phyloP scores from a whole-genome alignment of 768 basidiomycete genomes.

The Mycena leptocephala region DNA sequence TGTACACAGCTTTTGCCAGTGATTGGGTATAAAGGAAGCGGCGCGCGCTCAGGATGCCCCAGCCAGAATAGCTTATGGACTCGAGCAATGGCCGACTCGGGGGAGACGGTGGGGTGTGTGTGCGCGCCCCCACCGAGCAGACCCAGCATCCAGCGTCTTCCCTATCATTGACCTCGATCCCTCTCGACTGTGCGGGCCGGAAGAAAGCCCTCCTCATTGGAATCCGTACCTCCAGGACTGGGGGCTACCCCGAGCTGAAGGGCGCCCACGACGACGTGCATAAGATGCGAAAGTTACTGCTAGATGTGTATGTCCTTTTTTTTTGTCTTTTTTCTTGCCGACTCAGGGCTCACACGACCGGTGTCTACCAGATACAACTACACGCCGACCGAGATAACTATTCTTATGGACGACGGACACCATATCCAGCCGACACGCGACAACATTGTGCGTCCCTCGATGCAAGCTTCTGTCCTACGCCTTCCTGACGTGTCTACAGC shows the following conservation, averaged over 20 bases:
- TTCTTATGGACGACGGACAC: constrained; percentile 61
- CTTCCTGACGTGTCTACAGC: constrained; percentile 44
- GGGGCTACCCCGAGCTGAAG: not conserved
- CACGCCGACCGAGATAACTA: constrained; percentile 44
- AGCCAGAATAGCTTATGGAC: too few relatives aligned
- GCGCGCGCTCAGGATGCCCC: too few relatives aligned
- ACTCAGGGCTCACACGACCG: not conserved
- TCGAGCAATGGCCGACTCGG: too few relatives aligned
- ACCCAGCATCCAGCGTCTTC: not conserved
- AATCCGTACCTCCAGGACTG: not conserved
- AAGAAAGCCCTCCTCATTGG: constrained; percentile 24
- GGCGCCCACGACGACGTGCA: constrained; percentile 2
- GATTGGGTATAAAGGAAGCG: too few relatives aligned
- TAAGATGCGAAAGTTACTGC: constrained; percentile 4
- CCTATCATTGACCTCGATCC: not conserved
- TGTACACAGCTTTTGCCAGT: too few relatives aligned
- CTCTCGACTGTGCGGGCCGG: not conserved
- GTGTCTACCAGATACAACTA: constrained; percentile 1
- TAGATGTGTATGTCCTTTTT: not conserved
- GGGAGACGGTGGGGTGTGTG: too few relatives aligned
- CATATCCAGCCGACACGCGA: constrained; percentile 57
- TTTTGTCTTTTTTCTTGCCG: not conserved
- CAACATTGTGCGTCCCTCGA: constrained; percentile 61
- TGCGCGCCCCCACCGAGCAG: too few relatives aligned
- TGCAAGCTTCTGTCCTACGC: not conserved